Evolutionary conservation across 164 flowering plant genomes (phyloP), one percentile per base, ranked within the genome.

Genomic region (Nymphaea thermarum): DNA sequence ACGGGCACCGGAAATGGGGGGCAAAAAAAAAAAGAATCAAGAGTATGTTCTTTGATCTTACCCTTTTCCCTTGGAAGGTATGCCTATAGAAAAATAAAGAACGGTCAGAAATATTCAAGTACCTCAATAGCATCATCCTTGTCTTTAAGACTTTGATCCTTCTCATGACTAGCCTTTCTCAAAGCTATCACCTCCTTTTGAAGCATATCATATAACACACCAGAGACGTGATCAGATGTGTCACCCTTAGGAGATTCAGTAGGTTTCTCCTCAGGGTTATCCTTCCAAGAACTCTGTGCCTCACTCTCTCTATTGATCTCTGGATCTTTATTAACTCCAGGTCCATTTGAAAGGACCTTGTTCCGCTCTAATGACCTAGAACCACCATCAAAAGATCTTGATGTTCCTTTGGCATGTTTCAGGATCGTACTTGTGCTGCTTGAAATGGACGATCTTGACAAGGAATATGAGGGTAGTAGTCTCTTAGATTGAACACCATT

Each of bases 91-190:
- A 25, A 25, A 25, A 25, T 1, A 25, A 25, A 25, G 36, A 25
- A 25, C 1, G 36, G 36, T 25, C 36, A 25, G 36, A 25, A 25
- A 25, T 25, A 25, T 25, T 25, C 36, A 25, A 25, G 36, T 25
- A 94, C 98, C 96, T 94, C 98, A 76, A 91, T 91, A 18, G 95
- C 96, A 76, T 94, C 97, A 82, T 94, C 97, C 82, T 94, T 91
- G 72, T 94, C 96, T 79, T 91, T 94, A 59, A 91, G 93, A 80
- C 98, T 85, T 78, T 94, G 98, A 81, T 94, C 98, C 76, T 94
- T 94, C 72, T 94, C 98, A 79, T 89, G 87, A 70, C 91, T 77
- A 73, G 95, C 82, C 83, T 84, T 94, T 79, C 98, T 86, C 83
- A 94, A 82, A 67, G 86, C 72, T 73, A 89, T 65, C 53, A 94